Conservation (phyloP, 83 land plant genomes). For the Diphasiastrum complanatum region DNA sequence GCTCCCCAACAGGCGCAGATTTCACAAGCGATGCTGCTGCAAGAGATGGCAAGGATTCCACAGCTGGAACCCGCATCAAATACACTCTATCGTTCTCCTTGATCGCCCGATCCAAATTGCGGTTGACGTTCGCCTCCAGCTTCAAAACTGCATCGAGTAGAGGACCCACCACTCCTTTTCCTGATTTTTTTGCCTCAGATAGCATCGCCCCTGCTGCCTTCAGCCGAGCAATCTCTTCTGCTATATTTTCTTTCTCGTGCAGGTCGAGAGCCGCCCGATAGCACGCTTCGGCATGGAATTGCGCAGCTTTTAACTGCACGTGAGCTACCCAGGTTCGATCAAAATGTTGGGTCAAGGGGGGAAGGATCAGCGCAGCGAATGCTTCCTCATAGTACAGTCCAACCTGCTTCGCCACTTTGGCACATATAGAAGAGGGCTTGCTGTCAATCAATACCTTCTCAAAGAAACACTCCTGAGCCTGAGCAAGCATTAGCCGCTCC, state of each 20-base stretch:
- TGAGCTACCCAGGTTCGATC: conserved; percentile 8
- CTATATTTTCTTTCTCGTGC: conserved; percentile 11
- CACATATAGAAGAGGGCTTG: conserved; percentile 7
- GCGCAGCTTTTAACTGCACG: conserved; percentile 11
- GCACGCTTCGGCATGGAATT: conserved; percentile 12
- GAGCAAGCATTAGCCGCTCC: conserved; percentile 12
- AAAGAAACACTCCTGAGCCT: conserved; percentile 14
- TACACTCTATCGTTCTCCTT: conserved; percentile 11
- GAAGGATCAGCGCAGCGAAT: conserved; percentile 14
- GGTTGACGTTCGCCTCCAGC: conserved; percentile 8
- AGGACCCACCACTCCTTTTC: not conserved
- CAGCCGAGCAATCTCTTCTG: conserved; percentile 12
- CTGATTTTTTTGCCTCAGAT: not conserved
- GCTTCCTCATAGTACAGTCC: conserved; percentile 14
- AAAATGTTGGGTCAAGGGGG: conserved; percentile 14
- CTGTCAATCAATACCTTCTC: conserved; percentile 10
- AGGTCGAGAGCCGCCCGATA: conserved; percentile 9
- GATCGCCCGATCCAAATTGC: conserved; percentile 7
- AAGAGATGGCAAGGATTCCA: not conserved
- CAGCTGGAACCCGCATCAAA: conserved; percentile 7
- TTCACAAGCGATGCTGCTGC: conserved; percentile 2
- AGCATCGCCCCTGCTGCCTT: conserved; percentile 12
- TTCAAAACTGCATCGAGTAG: conserved; percentile 8
- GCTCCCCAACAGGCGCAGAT: conserved; percentile 4
- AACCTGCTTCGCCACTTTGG: conserved; percentile 12